Evolutionary conservation across 148 eudicot genomes (phyloP).

Genomic region (Vaccinium vitisidaea): DNA sequence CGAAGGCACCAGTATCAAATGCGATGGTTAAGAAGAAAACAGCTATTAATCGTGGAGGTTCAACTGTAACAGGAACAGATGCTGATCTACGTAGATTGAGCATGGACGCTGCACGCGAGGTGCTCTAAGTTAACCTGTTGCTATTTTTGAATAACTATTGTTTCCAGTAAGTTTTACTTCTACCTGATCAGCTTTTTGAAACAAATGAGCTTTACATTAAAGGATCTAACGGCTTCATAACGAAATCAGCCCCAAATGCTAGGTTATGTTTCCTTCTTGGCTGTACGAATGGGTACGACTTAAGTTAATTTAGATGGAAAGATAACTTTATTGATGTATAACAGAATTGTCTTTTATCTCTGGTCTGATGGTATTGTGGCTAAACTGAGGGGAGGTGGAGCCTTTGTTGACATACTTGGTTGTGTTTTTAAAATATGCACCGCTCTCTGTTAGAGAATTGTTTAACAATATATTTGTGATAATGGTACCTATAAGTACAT

Average conservation of each 20-base stretch:
- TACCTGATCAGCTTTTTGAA: background rate
- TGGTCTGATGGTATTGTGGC: background rate
- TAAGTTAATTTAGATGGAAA: background rate
- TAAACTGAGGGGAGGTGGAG: background rate
- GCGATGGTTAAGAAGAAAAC: slow-evolving; percentile 76
- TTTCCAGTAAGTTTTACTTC: background rate
- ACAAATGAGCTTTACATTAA: background rate
- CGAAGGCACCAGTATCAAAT: slow-evolving; percentile 81
- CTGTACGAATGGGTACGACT: background rate
- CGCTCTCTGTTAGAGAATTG: background rate
- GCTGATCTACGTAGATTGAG: slow-evolving; percentile 98
- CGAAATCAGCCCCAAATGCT: background rate
- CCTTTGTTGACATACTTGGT: background rate
- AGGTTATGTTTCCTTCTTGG: background rate
- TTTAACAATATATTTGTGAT: background rate
- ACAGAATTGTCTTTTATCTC: background rate
- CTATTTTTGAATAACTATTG: background rate
- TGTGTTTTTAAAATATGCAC: background rate
- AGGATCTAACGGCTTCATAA: background rate
- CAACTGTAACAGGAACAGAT: slow-evolving; percentile 98
- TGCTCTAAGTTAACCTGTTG: slow-evolving; percentile 23
- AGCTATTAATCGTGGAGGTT: slow-evolving; percentile 56
- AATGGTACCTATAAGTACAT: background rate
- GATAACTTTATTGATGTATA: background rate
- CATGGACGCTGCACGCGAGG: slow-evolving; percentile 99